Base-by-base conservation (phyloP, 257 asterid genomes). In the Cynanchum wilfordii region DNA sequence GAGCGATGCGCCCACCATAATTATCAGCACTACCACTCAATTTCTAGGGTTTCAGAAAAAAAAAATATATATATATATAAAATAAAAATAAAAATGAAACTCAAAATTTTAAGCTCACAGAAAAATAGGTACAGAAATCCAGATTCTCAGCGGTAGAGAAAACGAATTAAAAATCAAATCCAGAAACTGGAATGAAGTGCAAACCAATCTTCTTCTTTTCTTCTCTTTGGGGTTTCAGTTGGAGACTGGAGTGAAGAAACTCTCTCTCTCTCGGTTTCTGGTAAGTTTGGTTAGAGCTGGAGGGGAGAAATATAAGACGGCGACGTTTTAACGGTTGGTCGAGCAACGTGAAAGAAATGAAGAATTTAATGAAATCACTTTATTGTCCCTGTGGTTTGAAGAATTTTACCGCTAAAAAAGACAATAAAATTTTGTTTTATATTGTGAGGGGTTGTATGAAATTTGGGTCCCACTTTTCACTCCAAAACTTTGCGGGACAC, bases 1-100 rank as follows among this genome's bases (percentile, higher is more conserved):
- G 66, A 91, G 83, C 58, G 94, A 82, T 68, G 89, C 82, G 54
- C 95, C 96, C 83, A 73, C 90, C 96, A 87, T 85, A 76, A 59
- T 40, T 73, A 51, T 20, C 57, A 7, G 40, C n/a, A 25, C 60
- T 24, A n/a, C 12, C 68, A 47, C 72, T 64, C 71, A 40, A 73
- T 25, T 12, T 66, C 69, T 66, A 80, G 64, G 73, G 80, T 33
- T 62, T 80, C 49, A 12, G 12, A 10, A 8, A 68, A 70, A 30
- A 73, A 42, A 42, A 42, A 42, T 42, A 42, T 7, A 42, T 42
- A 30, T 30, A 30, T 30, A 33, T 33, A 33, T 2, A 33, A 33
- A 33, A 33, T 33, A 33, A 33, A 33, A n/a, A n/a, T n/a, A n/a
- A n/a, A 7, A 79, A 76, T 74, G 4, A 5, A 51, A 71, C 79